Evolutionary conservation across 2,329 filamentous ascomycete species (phyloP).

Genomic region (Paracamarosporium sp.): DNA sequence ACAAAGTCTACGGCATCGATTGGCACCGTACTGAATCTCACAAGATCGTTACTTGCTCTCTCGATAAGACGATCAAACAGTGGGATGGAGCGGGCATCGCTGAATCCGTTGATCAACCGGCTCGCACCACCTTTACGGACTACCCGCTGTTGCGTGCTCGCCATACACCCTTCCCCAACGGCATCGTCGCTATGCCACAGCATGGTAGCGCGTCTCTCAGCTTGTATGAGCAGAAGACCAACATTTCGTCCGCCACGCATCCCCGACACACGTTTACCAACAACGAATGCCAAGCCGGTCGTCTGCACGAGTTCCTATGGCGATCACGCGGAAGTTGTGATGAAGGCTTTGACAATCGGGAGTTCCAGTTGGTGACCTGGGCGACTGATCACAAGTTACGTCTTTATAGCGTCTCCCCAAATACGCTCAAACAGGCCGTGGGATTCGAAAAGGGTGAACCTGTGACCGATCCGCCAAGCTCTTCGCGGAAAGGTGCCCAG

Average conservation of each 20-base stretch:
- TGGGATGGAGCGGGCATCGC: slow-evolving; percentile 78
- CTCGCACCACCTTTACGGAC: slow-evolving; percentile 75
- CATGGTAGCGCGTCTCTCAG: slow-evolving; percentile 85
- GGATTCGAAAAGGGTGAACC: slow-evolving; percentile 75
- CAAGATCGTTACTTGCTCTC: slow-evolving; percentile 82
- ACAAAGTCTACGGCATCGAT: slow-evolving; percentile 94
- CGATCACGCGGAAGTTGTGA: slow-evolving; percentile 72
- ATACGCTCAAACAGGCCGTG: slow-evolving; percentile 68
- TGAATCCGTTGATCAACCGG: slow-evolving; percentile 46
- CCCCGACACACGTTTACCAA: slow-evolving; percentile 59
- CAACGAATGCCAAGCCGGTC: slow-evolving; percentile 58
- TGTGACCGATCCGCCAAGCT: slow-evolving; percentile 68
- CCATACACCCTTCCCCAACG: slow-evolving; percentile 88
- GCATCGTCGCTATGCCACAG: slow-evolving; percentile 89
- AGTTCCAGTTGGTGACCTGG: slow-evolving; percentile 94
- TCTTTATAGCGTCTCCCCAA: slow-evolving; percentile 74
- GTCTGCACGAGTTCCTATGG: slow-evolving; percentile 94
- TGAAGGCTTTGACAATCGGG: slow-evolving; percentile 78
- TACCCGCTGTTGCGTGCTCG: slow-evolving; percentile 92
- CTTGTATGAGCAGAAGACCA: slow-evolving; percentile 73
- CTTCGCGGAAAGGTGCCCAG: slow-evolving; percentile 81
- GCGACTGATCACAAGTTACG: slow-evolving; percentile 84
- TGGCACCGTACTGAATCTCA: slow-evolving; percentile 83
- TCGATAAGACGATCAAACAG: slow-evolving; percentile 91
- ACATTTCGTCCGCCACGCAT: slow-evolving; percentile 39